These are phyloP conservation scores for Coemansia aciculifera DNA, from an alignment of 192 early-diverging fungal genomes.

Conservation along the genomic window DNA sequence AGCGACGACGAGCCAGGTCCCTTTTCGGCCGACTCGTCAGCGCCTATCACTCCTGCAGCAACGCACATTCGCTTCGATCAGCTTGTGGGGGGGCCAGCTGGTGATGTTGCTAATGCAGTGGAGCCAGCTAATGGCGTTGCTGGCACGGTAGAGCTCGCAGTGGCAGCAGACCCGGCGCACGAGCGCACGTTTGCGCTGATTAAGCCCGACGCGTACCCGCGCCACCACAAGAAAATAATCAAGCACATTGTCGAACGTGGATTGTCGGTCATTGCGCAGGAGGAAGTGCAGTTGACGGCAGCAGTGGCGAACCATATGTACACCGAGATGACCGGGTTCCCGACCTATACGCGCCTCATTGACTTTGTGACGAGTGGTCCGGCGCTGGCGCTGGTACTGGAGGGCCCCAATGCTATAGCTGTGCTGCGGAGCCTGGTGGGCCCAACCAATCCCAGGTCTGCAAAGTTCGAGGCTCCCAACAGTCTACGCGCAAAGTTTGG, in stretches of 20 bases:
- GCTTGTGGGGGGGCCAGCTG: neutral
- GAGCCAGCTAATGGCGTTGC: neutral
- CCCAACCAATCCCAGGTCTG: conserved; percentile 54
- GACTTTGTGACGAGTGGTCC: conserved; percentile 59
- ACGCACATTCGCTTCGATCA: conserved; percentile 5
- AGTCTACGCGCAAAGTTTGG: conserved; percentile 59
- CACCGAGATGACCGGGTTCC: conserved; percentile 29
- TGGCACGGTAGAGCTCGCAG: conserved; percentile 17
- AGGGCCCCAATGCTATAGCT: conserved; percentile 47
- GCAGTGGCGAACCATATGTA: conserved; percentile 31
- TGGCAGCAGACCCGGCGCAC: conserved; percentile 24
- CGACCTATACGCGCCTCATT: conserved; percentile 44
- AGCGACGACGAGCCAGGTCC: conserved; percentile 21
- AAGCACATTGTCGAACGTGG: conserved; percentile 33
- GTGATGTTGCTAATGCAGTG: neutral
- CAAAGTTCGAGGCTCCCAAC: conserved; percentile 45
- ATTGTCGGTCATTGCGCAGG: conserved; percentile 37
- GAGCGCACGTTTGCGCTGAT: conserved; percentile 52
- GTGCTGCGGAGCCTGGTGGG: conserved; percentile 54
- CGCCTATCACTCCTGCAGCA: neutral
- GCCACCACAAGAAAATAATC: conserved; percentile 30
- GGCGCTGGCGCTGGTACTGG: conserved; percentile 48
- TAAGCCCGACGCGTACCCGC: conserved; percentile 50
- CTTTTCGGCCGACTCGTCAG: neutral
- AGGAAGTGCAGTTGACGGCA: conserved; percentile 37